These are phyloP conservation scores for Mimosa bimucronata DNA, from an alignment of 306 rosid species.

Conservation along the genomic window DNA sequence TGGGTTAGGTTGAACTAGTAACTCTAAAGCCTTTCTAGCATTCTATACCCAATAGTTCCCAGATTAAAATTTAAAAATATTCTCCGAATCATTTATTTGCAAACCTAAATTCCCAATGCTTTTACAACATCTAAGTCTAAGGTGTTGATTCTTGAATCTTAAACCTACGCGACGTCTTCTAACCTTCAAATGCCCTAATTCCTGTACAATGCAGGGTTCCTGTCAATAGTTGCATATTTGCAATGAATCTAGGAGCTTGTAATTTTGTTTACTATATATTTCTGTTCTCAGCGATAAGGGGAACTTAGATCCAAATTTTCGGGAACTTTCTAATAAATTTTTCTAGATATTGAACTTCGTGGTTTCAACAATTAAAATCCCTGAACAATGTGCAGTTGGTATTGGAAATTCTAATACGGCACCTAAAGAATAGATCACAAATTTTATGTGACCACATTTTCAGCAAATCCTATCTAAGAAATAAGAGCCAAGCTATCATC, in stretches of 20 bases:
- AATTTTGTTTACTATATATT: not conserved
- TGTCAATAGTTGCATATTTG: not conserved
- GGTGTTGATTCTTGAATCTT: not conserved
- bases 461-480: no score
- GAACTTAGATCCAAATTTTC: not conserved
- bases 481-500: no score
- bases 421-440: no score
- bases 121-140: not conserved
- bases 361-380: not conserved
- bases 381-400: not conserved
- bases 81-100: not conserved
- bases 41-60: not conserved
- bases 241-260: not conserved
- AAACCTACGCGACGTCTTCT: not conserved
- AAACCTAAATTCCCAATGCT: not conserved
- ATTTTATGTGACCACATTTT: no score
- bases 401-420: not conserved
- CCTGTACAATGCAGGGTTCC: no score
- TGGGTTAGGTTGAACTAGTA: not conserved
- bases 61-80: not conserved
- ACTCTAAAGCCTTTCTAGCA: conserved; percentile 11
- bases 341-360: not conserved
- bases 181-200: not conserved
- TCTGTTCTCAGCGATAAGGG: not conserved
- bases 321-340: not conserved